Percentiles rank a stretch among this genome's conserved stretches.
phyloP scores from a whole-genome alignment of 2,329 filamentous ascomycete species.

The Paecilomyces sp. region DNA sequence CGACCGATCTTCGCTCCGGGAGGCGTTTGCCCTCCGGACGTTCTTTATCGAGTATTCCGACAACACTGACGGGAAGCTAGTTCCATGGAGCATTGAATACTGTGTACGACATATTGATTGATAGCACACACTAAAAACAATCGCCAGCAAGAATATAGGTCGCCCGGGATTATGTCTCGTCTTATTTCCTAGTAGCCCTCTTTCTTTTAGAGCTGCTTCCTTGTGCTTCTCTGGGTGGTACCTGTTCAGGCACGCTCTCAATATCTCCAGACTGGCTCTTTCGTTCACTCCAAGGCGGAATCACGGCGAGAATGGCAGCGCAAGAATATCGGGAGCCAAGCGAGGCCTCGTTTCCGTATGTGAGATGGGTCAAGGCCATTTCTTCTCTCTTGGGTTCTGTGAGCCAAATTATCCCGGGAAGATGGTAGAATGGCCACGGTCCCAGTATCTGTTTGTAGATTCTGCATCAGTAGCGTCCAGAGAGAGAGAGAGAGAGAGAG shows the following conservation, averaged over 20 bases:
- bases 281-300: conserved; percentile 12
- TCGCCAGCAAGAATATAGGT: too few relatives aligned
- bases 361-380: conserved; percentile 12
- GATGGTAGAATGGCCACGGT: conserved; percentile 5
- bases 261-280: not conserved
- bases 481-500: too few relatives aligned
- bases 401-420: conserved; percentile 16
- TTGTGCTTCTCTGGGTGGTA: not conserved
- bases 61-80: not conserved
- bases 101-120: too few relatives aligned
- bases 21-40: not conserved
- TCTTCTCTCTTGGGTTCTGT: conserved; percentile 10
- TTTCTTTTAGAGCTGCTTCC: not conserved
- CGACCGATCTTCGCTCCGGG: not conserved
- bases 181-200: not conserved
- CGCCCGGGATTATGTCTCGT: not conserved
- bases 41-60: not conserved
- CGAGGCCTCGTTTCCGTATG: conserved; percentile 15
- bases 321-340: conserved; percentile 11
- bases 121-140: too few relatives aligned
- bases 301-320: conserved; percentile 15
- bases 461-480: not conserved
- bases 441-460: conserved; percentile 2
- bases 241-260: not conserved
- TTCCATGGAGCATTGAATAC: not conserved